Conservation (phyloP, 345 rosid species). For the Ceriops decandra region DNA sequence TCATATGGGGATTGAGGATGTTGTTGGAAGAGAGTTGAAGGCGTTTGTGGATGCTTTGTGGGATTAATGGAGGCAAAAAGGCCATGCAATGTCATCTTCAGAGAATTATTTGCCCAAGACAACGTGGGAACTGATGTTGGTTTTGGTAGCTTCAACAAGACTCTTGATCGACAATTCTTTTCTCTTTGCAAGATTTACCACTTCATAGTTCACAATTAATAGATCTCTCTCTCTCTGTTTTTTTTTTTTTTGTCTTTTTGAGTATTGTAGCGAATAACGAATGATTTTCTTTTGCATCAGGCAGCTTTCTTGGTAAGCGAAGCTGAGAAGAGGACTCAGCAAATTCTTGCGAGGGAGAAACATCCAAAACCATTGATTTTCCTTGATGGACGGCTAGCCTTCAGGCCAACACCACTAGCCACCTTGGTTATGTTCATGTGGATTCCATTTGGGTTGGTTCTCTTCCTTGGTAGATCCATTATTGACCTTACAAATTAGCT, state of each 20-base stretch:
- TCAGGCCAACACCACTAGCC: constrained; percentile 48
- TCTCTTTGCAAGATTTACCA: constrained; percentile 43
- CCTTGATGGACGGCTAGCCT: constrained; percentile 79
- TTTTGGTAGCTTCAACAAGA: constrained; percentile 37
- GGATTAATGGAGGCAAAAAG: constrained; percentile 60
- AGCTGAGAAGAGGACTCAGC: constrained; percentile 59
- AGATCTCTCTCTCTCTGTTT: too few relatives aligned
- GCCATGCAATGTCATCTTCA: constrained; percentile 17
- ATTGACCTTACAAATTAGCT: constrained; percentile 19
- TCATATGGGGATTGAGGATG: constrained; percentile 53
- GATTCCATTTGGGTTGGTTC: constrained; percentile 51
- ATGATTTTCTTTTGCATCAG: constrained; percentile 28
- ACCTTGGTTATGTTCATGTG: constrained; percentile 61
- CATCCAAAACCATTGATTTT: constrained; percentile 65
- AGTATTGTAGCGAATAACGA: neutral
- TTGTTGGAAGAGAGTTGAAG: constrained; percentile 59
- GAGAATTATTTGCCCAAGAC: constrained; percentile 28
- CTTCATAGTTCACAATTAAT: neutral
- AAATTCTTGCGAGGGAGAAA: constrained; percentile 36
- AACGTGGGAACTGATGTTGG: constrained; percentile 33
- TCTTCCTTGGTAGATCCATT: constrained; percentile 35
- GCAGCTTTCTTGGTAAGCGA: constrained; percentile 47
- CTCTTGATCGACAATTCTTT: constrained; percentile 35
- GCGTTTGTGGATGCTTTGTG: constrained; percentile 55
- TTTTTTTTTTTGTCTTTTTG: too few relatives aligned